Base-by-base conservation (phyloP, 495 filamentous ascomycete genomes). In the Aspergillus cavernicola region DNA sequence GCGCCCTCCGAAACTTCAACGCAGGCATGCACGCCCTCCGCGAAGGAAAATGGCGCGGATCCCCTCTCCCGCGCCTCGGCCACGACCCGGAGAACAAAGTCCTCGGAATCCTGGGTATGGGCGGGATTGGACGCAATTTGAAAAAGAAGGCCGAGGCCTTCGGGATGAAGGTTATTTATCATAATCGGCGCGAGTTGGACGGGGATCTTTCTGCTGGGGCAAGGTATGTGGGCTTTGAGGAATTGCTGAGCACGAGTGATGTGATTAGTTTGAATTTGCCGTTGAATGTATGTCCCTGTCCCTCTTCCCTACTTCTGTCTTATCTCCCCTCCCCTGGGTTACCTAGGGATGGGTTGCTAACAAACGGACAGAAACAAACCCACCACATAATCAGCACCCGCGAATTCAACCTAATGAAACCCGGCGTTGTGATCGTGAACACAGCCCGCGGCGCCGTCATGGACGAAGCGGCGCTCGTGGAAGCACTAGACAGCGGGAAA, bases 81-180 rank as follows among this genome's bases (percentile, higher is more conserved):
- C 81, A 83, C 63, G 80, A 87, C 64, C 84, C 86, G 1, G 66
- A 80, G 35, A 86, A 85, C 8, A 82, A 87, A 56, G 75, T 78
- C 33, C 72, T 88, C 3, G 87, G 87, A 0, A 88, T 95, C 51
- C 62, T 96, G 32, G 90, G 90, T 7, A 92, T 95, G 87, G 90
- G 90, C 8, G 89, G 90, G 0, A 96, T 96, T 45, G 90, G 90
- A 1, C 73, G 80, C 3, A 78, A 82, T 52, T 42, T 81, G 58
- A 71, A 83, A 60, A 69, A 65, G 49, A 78, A 79, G 65, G 82
- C 78, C 0, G 69, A 72, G 55, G 80, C 76, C 7, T 83, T 88
- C 59, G 83, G 83, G 0, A 86, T 88, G 84, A 76, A 66, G 42
- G 78, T 87, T 4, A 72, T 82, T 26, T 92, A 92, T 56, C 73